These are phyloP conservation scores for Yamadazyma trypodendri DNA, from an alignment of 1,139 yeast species.

Conservation along the genomic window DNA sequence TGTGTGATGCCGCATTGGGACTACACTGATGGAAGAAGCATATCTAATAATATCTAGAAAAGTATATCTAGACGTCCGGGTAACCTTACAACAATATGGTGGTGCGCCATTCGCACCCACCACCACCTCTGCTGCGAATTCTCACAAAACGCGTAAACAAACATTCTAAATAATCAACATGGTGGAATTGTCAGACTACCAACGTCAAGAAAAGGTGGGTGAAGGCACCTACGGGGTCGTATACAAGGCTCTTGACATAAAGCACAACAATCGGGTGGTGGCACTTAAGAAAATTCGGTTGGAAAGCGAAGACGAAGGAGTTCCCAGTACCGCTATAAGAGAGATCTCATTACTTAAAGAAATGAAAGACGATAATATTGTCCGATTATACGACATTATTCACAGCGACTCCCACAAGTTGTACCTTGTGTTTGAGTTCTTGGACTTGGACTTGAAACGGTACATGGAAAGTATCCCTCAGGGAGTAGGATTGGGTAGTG, in stretches of 20 bases:
- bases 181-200: constrained; percentile 89
- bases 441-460: constrained; percentile 91
- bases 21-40: too few species aligned
- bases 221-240: constrained; percentile 99
- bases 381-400: constrained; percentile 86
- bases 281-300: constrained; percentile 93
- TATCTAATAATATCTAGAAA: too few species aligned
- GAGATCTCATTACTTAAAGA: constrained; percentile 94
- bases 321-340: constrained; percentile 96
- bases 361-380: constrained; percentile 89
- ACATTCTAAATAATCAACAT: constrained; percentile 26
- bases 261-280: constrained; percentile 86
- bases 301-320: constrained; percentile 98
- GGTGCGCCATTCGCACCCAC: too few species aligned
- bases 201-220: constrained; percentile 93
- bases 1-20: constrained; percentile 62
- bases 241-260: constrained; percentile 88
- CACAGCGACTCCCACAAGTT: constrained; percentile 96
- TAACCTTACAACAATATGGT: too few species aligned
- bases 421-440: constrained; percentile 88
- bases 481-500: constrained; percentile 85
- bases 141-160: constrained; percentile 5
- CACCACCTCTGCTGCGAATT: too few species aligned
- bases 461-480: constrained; percentile 96
- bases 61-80: too few species aligned